Conservation (phyloP, 257 asterid species). For the Paraleonurus japonicus region DNA sequence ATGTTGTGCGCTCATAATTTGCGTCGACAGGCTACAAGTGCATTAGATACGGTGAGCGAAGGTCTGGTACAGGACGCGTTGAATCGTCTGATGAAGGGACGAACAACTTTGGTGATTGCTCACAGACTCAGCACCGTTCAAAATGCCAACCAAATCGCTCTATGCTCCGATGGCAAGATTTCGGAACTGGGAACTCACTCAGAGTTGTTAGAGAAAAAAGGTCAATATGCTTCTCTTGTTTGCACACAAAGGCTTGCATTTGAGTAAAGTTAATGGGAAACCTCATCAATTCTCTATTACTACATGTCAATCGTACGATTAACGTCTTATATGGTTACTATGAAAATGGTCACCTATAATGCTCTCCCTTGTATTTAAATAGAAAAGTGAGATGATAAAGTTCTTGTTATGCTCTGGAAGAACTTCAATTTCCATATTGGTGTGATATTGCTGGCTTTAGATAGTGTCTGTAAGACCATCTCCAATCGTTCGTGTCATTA, state of each 20-base stretch:
- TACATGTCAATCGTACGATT: too few relatives aligned
- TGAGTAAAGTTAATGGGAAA: conserved; percentile 54
- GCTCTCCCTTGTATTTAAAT: too few relatives aligned
- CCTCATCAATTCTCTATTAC: too few relatives aligned
- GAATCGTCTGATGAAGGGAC: conserved; percentile 87
- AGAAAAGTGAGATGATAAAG: too few relatives aligned
- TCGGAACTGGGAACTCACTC: conserved; percentile 88
- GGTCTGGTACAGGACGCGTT: conserved; percentile 90
- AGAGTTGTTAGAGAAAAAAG: conserved; percentile 65
- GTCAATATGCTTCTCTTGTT: conserved; percentile 82
- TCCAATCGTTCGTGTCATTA: too few relatives aligned
- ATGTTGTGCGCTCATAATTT: not conserved
- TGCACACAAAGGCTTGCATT: conserved; percentile 90
- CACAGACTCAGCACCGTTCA: conserved; percentile 97
- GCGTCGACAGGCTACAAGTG: conserved; percentile 83
- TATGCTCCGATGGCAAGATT: conserved; percentile 82
- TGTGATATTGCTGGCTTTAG: too few relatives aligned
- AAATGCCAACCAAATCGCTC: conserved; percentile 78
- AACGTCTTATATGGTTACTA: too few relatives aligned
- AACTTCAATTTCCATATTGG: too few relatives aligned
- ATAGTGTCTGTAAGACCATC: too few relatives aligned
- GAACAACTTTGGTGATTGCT: conserved; percentile 94
- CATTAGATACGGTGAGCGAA: conserved; percentile 88
- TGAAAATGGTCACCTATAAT: too few relatives aligned
- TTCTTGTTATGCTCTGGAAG: too few relatives aligned